Evolutionary conservation across 495 filamentous ascomycete genomes (phyloP), one percentile per base, ranked within the genome.

Genomic region (Penicillium malachiteum): DNA sequence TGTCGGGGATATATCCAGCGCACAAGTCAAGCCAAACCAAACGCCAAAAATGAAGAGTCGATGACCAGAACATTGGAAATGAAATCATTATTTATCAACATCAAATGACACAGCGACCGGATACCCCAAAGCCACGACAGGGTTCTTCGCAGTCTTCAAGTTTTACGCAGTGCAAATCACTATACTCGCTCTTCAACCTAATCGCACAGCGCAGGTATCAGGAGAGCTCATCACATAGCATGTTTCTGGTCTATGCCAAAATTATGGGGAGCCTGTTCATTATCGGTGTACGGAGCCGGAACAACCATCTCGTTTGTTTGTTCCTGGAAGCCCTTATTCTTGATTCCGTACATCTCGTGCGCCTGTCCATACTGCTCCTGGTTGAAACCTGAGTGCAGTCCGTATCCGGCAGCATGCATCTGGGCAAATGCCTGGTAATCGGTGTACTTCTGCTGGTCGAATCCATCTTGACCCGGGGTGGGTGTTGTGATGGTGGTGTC

Each of bases 401-500:
- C 21, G 33, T 17, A 1, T 49, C 59, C 58, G 26, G 45, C 54
- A 10, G 33, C 56, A 26, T 52, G 40, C 32, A 38, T 54, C 41
- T 54, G 55, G 1, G 17, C 39, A 18, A 14, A 43, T 1, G 13
- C 12, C 39, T 43, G 50, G n/a, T 39, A 39, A 6, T 50, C 48
- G 13, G 46, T 21, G 26, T 60, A 54, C 44, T 48, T 43, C 26
- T 57, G 39, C 5, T 57, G 47, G n/a, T 60, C 46, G 67, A 65
- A 72, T 21, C 47, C 58, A 2, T 44, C 48, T 7, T 64, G 62
- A n/a, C 34, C 56, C 3, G 49, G 56, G n/a, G 42, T 38, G 32
- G 60, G 64, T 3, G 65, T 56, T 13, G 42, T 59, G 46, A 59
- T 58, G 31, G 59, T 56, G 26, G 67, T 54, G 38, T 72, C 62